Evolutionary conservation across 495 filamentous ascomycete species (phyloP).

Genomic region (Hypoxylon perforatum): DNA sequence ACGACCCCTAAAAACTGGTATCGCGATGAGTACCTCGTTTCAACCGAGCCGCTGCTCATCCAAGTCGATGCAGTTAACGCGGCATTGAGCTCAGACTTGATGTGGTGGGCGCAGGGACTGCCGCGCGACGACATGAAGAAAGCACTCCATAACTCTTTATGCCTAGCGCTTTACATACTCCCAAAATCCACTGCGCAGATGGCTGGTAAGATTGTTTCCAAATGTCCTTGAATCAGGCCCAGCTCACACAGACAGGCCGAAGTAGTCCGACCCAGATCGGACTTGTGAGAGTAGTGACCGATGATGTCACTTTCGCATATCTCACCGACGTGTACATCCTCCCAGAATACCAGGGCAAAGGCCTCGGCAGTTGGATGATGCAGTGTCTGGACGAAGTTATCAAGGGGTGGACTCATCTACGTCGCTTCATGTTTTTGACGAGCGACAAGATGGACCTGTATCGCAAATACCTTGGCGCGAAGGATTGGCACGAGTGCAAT

Average conservation of each 20-base stretch:
- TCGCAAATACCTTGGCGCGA: constrained; percentile 57
- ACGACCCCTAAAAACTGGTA: constrained; percentile 43
- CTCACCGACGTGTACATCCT: constrained; percentile 76
- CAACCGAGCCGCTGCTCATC: constrained; percentile 61
- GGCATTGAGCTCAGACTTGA: constrained; percentile 60
- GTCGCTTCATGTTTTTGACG: constrained; percentile 66
- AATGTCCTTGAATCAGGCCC: background rate
- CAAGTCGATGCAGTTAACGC: constrained; percentile 60
- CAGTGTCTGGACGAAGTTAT: constrained; percentile 66
- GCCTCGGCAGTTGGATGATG: constrained; percentile 72
- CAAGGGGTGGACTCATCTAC: constrained; percentile 64
- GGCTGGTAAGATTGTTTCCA: constrained; percentile 38
- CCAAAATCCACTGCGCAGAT: constrained; percentile 45
- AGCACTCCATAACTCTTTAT: constrained; percentile 64
- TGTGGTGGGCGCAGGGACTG: constrained; percentile 66
- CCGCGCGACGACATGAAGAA: constrained; percentile 52
- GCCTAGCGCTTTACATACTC: constrained; percentile 63
- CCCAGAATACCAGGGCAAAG: constrained; percentile 64
- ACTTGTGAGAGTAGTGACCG: constrained; percentile 72
- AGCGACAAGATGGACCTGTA: constrained; percentile 57
- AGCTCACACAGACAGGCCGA: constrained; percentile 25
- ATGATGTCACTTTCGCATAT: constrained; percentile 73
- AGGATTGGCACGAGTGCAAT: constrained; percentile 50
- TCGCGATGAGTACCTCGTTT: constrained; percentile 56
- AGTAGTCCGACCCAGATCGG: constrained; percentile 55